These are phyloP conservation scores for Firmiana major DNA, from an alignment of 345 rosid genomes.

Conservation along the genomic window DNA sequence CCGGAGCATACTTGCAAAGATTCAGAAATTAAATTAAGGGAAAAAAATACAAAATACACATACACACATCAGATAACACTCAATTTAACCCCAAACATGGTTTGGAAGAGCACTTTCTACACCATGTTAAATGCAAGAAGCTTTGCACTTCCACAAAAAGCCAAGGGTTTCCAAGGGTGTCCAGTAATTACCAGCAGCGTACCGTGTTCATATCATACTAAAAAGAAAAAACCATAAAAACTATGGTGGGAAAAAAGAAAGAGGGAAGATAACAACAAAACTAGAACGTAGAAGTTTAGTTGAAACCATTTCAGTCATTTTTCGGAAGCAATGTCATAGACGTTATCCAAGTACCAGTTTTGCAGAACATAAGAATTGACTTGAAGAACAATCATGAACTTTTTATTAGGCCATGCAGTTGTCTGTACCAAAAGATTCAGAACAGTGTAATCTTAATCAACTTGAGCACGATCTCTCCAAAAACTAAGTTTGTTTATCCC, in stretches of 20 bases:
- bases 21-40: neutral
- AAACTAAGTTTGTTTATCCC: neutral
- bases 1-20: neutral
- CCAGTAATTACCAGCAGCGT: neutral
- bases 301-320: neutral
- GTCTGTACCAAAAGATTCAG: neutral
- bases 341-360: neutral
- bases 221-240: neutral
- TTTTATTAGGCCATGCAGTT: neutral
- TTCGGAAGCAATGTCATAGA: neutral
- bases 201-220: neutral
- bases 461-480: neutral
- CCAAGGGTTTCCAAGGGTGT: neutral
- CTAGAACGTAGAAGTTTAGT: no score
- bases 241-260: neutral
- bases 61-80: neutral
- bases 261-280: neutral
- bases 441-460: neutral
- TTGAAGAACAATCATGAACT: neutral
- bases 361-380: neutral
- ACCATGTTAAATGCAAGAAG: neutral
- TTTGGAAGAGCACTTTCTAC: neutral
- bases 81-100: neutral
- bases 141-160: neutral
- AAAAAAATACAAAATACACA: neutral